Percentiles rank a stretch among this genome's conserved stretches.
These are phyloP conservation scores for Solanum commersonii DNA, from an alignment of 257 asterid genomes.

Conservation along the genomic window DNA sequence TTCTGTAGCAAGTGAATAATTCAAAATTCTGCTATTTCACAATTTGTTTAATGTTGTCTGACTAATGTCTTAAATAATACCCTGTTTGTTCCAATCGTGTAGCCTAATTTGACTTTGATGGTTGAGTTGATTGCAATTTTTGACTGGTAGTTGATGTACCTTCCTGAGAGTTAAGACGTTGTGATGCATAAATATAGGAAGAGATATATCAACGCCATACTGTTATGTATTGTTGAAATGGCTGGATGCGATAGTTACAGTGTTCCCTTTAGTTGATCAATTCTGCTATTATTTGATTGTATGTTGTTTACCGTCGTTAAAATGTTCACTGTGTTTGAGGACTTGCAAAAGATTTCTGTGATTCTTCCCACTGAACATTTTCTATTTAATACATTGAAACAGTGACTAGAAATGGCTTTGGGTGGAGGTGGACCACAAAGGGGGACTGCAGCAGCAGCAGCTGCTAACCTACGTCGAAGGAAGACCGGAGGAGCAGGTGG, in stretches of 20 bases:
- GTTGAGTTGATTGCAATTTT: not conserved
- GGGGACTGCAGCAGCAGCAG: slow-evolving; percentile 7
- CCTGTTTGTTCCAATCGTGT: not conserved
- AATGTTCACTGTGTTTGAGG: not conserved
- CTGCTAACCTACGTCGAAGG: slow-evolving; percentile 10
- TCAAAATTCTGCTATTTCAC: not conserved
- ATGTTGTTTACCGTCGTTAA: not conserved
- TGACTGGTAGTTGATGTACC: not conserved
- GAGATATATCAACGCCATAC: not conserved
- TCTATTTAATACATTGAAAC: not conserved
- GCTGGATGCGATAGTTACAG: not conserved
- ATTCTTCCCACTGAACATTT: not conserved
- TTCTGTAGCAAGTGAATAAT: not conserved
- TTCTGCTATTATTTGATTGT: not conserved
- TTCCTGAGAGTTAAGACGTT: not conserved
- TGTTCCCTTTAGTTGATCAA: not conserved
- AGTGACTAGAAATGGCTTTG: slow-evolving; percentile 5
- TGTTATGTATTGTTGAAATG: not conserved
- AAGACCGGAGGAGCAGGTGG: not conserved
- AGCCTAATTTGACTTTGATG: not conserved
- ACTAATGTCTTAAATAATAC: not conserved
- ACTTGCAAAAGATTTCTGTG: not conserved
- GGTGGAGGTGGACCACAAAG: slow-evolving; percentile 10
- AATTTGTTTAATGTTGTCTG: not conserved
- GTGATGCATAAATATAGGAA: not conserved